Conservation (phyloP, 257 asterid species). For the Dorcoceras hygrometricum region DNA sequence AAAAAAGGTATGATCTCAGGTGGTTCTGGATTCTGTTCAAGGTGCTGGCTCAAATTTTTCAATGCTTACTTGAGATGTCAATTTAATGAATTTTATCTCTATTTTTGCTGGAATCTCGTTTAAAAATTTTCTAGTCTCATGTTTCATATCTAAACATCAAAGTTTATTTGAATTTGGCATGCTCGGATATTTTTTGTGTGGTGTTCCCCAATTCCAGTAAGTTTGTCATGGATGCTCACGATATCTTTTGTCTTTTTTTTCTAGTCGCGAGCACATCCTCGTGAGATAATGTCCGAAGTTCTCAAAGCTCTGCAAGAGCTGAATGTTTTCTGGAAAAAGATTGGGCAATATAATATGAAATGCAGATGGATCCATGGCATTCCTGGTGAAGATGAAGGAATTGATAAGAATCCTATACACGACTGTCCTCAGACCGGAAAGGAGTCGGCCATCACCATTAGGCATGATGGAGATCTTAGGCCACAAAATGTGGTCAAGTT, state of each 20-base stretch:
- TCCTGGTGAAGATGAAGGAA: conserved; percentile 44
- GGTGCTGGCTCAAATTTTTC: background rate
- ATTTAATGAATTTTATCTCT: background rate
- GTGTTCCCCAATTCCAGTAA: background rate
- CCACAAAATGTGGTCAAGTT: conserved; percentile 67
- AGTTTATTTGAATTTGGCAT: background rate
- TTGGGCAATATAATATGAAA: conserved; percentile 89
- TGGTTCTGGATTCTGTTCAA: background rate
- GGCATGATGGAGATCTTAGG: conserved; percentile 43
- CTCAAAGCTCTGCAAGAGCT: conserved; percentile 81
- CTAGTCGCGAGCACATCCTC: conserved; percentile 91
- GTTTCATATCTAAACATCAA: conserved; percentile 2
- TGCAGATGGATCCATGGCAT: conserved; percentile 67
- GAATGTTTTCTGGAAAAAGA: conserved; percentile 80
- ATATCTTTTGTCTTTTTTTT: conserved; percentile 23
- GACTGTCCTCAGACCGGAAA: conserved; percentile 48
- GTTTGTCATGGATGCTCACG: background rate
- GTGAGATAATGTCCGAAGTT: conserved; percentile 92
- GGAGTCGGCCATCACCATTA: conserved; percentile 51
- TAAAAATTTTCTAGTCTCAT: background rate
- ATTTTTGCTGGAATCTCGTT: background rate
- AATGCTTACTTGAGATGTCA: background rate
- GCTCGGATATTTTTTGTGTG: background rate
- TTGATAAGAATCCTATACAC: conserved; percentile 42
- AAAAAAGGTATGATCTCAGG: conserved; percentile 9